A percentile compares a stretch with the other conserved stretches of the same genome.
Conservation (phyloP, 306 rosid species). For the Casuarina glauca region DNA sequence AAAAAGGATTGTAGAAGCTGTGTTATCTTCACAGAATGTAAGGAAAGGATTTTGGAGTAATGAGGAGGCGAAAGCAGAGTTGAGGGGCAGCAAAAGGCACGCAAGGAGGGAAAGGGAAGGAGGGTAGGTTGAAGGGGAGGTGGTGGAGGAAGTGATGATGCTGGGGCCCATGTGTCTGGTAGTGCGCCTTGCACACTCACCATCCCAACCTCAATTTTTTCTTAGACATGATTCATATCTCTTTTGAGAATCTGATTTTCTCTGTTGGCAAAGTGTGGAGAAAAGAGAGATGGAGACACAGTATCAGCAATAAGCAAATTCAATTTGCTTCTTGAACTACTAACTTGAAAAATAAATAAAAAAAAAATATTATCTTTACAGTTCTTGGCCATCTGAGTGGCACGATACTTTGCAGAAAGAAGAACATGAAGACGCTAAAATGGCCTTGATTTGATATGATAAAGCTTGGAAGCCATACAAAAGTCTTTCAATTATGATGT, state of each 20-base stretch:
- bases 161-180: conserved; percentile 61
- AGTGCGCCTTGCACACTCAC: conserved; percentile 53
- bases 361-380: background rate
- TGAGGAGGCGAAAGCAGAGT: conserved; percentile 19
- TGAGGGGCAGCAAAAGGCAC: conserved; percentile 24
- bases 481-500: conserved; percentile 26
- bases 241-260: conserved; percentile 32
- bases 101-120: conserved; percentile 2
- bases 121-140: conserved; percentile 23
- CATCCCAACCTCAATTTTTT: conserved; percentile 18
- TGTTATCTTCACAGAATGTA: background rate
- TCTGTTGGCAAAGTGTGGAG: conserved; percentile 3
- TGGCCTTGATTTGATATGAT: background rate
- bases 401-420: background rate
- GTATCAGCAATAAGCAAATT: background rate
- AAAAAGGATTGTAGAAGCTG: background rate
- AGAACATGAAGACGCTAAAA: background rate
- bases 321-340: background rate
- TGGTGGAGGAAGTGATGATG: conserved; percentile 52
- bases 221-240: conserved; percentile 36
- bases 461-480: conserved; percentile 30
- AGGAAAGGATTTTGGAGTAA: background rate
- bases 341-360: background rate
- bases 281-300: background rate
- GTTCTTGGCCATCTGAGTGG: background rate